Percentiles rank a stretch among this genome's conserved stretches.
phyloP scores from a whole-genome alignment of 306 rosid genomes.

The Corylus americana region DNA sequence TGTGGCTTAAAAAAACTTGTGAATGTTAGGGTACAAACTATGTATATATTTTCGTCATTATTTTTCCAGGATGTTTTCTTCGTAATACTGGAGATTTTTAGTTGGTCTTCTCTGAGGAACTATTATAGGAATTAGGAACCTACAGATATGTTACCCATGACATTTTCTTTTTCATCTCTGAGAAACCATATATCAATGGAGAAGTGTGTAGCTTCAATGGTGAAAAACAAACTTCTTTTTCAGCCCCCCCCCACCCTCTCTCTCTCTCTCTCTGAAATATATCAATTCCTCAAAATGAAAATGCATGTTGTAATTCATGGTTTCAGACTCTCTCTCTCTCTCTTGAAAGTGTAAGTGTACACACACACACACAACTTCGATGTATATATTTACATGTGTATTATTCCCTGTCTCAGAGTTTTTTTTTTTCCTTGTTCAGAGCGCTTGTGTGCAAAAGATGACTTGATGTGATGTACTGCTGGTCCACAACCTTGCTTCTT shows the following conservation, averaged over 20 bases:
- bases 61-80: no score
- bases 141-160: no score
- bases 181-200: no score
- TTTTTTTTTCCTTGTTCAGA: slow-evolving; percentile 48
- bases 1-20: not conserved
- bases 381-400: not conserved
- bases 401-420: slow-evolving; percentile 6
- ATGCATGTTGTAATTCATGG: no score
- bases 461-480: slow-evolving; percentile 29
- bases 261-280: no score
- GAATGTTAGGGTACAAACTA: not conserved
- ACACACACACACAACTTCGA: not conserved
- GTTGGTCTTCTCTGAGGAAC: not conserved
- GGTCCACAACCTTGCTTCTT: slow-evolving; percentile 22
- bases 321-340: not conserved
- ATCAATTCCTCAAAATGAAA: no score
- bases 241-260: no score
- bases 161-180: no score
- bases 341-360: not conserved
- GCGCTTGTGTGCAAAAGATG: slow-evolving; percentile 79
- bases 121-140: not conserved
- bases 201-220: no score
- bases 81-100: not conserved
- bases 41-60: no score
- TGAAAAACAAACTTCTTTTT: not conserved